Evolutionary conservation across 2,329 filamentous ascomycete genomes (phyloP).

Genomic region (Neonectria ditissima): DNA sequence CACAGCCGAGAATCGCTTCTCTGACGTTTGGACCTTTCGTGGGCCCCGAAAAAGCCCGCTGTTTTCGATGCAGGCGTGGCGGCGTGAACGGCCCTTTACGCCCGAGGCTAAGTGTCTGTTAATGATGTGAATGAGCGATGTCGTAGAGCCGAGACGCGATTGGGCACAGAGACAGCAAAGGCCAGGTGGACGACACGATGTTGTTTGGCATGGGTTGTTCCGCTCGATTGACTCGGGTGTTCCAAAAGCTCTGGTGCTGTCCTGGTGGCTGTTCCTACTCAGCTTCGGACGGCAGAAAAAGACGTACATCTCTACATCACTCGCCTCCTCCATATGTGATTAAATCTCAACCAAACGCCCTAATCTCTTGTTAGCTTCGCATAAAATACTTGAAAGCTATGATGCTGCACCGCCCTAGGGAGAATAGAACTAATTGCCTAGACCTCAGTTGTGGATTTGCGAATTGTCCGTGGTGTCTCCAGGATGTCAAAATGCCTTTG

Average conservation of each 20-base stretch:
- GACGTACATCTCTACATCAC: slow-evolving; percentile 1
- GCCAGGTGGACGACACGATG: not conserved
- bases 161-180: not conserved
- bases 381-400: too few relatives aligned
- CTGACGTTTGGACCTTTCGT: not conserved
- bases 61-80: slow-evolving; percentile 1
- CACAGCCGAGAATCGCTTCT: not conserved
- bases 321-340: not conserved
- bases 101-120: not conserved
- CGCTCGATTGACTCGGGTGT: not conserved
- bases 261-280: too few relatives aligned
- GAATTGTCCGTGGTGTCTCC: not conserved
- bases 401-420: not conserved
- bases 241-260: too few relatives aligned
- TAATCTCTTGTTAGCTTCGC: not conserved
- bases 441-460: not conserved
- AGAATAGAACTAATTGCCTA: not conserved
- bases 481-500: not conserved
- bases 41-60: not conserved
- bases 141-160: not conserved
- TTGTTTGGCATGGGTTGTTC: not conserved
- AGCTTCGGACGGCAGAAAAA: too few relatives aligned
- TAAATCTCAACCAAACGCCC: slow-evolving; percentile 1
- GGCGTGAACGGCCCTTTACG: not conserved
- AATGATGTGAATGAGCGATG: not conserved